Conservation (phyloP, 257 asterid genomes). For the Gentiana macrophylla region DNA sequence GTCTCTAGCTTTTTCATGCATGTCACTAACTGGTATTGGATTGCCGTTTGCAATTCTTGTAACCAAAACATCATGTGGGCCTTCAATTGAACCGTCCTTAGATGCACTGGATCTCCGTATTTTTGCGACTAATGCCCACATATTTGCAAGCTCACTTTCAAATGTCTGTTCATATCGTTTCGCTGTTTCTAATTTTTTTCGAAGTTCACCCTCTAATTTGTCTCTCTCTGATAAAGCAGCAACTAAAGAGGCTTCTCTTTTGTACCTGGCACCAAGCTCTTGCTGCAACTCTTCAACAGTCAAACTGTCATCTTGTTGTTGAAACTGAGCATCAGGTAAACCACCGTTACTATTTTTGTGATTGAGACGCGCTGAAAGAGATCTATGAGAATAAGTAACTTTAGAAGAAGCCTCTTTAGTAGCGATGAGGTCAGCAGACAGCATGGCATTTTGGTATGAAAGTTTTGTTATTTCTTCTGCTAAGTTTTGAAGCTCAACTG, state of each 20-base stretch:
- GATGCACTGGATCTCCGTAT: conserved; percentile 26
- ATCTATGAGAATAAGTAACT: conserved; percentile 37
- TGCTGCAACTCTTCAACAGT: conserved; percentile 52
- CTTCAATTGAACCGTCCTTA: conserved; percentile 16
- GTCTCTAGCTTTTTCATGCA: conserved; percentile 8
- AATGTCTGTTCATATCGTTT: conserved; percentile 51
- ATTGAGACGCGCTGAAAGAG: conserved; percentile 22
- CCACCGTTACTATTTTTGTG: conserved; percentile 22
- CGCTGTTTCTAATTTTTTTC: conserved; percentile 58
- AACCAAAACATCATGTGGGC: conserved; percentile 10
- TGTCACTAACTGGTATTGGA: conserved; percentile 18
- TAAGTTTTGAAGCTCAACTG: conserved; percentile 71
- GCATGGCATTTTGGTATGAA: conserved; percentile 65
- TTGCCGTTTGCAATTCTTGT: conserved; percentile 16
- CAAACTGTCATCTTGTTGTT: conserved; percentile 34
- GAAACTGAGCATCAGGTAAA: conserved; percentile 22
- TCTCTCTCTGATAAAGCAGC: conserved; percentile 75
- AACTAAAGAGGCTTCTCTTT: conserved; percentile 75
- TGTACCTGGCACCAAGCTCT: conserved; percentile 54
- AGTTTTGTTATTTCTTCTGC: conserved; percentile 78
- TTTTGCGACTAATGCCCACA: conserved; percentile 54
- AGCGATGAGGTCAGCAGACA: conserved; percentile 41
- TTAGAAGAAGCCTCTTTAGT: conserved; percentile 27
- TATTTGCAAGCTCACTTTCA: conserved; percentile 58
- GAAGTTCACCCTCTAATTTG: conserved; percentile 53